These are phyloP conservation scores for Aspergillus brunneoviolaceus DNA, from an alignment of 2,329 filamentous ascomycete genomes.

Conservation along the genomic window DNA sequence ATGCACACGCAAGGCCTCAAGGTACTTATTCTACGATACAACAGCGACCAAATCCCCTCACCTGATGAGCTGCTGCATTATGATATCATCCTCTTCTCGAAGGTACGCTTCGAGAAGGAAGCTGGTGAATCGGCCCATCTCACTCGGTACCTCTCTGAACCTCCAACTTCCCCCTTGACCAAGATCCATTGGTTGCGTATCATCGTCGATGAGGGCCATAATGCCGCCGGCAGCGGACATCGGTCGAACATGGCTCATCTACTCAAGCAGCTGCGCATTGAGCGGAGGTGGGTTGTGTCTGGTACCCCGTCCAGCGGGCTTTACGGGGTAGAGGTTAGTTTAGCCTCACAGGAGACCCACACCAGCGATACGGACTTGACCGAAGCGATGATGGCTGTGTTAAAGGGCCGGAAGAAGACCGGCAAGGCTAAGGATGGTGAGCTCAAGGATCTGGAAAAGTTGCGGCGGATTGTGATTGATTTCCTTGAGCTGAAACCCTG, in stretches of 20 bases:
- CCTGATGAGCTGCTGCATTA: conserved; percentile 60
- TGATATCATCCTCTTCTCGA: conserved; percentile 78
- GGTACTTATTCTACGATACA: conserved; percentile 61
- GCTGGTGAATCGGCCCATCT: conserved; percentile 54
- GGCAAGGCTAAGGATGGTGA: conserved; percentile 53
- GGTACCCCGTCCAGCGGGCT: conserved; percentile 85
- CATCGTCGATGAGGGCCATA: conserved; percentile 90
- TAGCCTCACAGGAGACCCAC: conserved; percentile 44
- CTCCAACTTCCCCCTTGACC: conserved; percentile 63
- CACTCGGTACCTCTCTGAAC: conserved; percentile 44
- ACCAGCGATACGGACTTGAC: conserved; percentile 35
- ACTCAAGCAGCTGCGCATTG: conserved; percentile 56
- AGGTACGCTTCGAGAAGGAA: conserved; percentile 69
- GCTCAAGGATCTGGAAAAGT: conserved; percentile 63
- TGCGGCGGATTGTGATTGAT: conserved; percentile 64
- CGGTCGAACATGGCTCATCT: conserved; percentile 60
- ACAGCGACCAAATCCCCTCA: conserved; percentile 55
- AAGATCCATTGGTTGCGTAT: conserved; percentile 80
- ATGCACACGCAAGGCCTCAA: conserved; percentile 71
- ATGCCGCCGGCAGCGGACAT: conserved; percentile 66
- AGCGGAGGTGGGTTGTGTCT: conserved; percentile 83
- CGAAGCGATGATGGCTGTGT: conserved; percentile 32
- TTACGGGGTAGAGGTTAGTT: conserved; percentile 68
- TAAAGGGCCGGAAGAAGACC: conserved; percentile 36
- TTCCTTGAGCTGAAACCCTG: conserved; percentile 79